Evolutionary conservation across 78 protist genomes (phyloP).

Genomic region (Goniomonas avonlea): DNA sequence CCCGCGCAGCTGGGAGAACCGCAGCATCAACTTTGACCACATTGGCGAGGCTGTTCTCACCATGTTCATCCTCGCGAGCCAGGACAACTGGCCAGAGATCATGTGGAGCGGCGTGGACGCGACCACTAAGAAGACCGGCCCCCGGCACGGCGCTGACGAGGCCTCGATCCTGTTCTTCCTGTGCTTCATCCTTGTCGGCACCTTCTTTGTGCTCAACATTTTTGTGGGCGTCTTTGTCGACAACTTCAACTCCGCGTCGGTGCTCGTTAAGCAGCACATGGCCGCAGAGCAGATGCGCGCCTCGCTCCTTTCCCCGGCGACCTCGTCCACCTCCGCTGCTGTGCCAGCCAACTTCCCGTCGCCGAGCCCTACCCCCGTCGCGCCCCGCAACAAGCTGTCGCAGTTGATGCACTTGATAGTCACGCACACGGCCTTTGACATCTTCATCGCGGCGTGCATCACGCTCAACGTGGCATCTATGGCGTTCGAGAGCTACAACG

Average conservation of each 20-base stretch:
- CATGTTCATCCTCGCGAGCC: not conserved
- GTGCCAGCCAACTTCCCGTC: too few species aligned
- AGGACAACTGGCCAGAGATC: not conserved
- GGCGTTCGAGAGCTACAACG: constrained; percentile 13
- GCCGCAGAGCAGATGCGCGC: too few species aligned
- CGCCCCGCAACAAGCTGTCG: too few species aligned
- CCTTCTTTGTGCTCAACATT: constrained; percentile 8
- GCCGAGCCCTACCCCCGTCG: too few species aligned
- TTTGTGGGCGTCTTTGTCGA: constrained; percentile 14
- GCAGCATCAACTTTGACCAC: not conserved
- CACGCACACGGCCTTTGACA: too few species aligned
- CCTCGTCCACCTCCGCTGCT: too few species aligned
- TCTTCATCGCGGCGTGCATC: constrained; percentile 6
- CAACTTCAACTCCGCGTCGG: too few species aligned
- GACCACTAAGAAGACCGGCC: not conserved
- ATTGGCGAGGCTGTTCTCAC: not conserved
- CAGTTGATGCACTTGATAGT: too few species aligned
- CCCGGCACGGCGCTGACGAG: not conserved
- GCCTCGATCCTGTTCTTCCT: not conserved
- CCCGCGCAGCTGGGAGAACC: not conserved
- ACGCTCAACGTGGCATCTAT: not conserved
- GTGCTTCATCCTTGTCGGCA: not conserved
- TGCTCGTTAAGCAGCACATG: too few species aligned
- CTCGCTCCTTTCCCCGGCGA: too few species aligned
- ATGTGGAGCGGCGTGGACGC: not conserved